These are phyloP conservation scores for Colletotrichum camelliae DNA, from an alignment of 2,329 filamentous ascomycete species.

Conservation along the genomic window DNA sequence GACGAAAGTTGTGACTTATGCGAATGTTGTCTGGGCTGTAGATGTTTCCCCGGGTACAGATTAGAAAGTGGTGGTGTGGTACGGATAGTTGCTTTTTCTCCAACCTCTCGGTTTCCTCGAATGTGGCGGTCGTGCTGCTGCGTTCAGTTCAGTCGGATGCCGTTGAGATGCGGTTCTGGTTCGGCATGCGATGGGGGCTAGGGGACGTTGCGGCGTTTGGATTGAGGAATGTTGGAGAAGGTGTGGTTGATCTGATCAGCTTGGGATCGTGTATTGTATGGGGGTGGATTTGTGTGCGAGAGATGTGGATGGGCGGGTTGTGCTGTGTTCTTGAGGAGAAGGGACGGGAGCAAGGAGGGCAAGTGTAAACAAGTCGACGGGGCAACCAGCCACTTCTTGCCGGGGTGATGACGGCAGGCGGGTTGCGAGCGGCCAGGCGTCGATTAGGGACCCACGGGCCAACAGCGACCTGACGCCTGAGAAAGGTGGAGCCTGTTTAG, in stretches of 20 bases:
- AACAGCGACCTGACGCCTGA: slow-evolving; percentile 6
- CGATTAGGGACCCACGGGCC: not conserved
- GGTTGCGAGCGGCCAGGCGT: slow-evolving; percentile 1
- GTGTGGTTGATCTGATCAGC: slow-evolving; percentile 3
- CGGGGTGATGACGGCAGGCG: slow-evolving; percentile 23
- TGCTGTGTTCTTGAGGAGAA: slow-evolving; percentile 23
- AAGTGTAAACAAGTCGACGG: slow-evolving; percentile 30
- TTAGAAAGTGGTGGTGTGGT: not conserved
- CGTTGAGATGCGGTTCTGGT: slow-evolving; percentile 4
- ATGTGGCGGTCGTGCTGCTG: not conserved
- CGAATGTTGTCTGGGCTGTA: slow-evolving; percentile 8
- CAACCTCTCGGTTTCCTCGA: not conserved
- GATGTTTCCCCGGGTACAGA: not conserved
- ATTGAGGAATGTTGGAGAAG: slow-evolving; percentile 18
- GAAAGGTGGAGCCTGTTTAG: not conserved
- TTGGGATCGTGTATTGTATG: slow-evolving; percentile 17
- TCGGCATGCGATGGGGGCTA: not conserved
- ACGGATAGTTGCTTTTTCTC: not conserved
- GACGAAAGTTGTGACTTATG: slow-evolving; percentile 14
- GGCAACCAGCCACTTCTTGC: slow-evolving; percentile 27
- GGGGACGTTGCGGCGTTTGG: slow-evolving; percentile 11
- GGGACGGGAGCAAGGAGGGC: slow-evolving; percentile 20
- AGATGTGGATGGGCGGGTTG: slow-evolving; percentile 23
- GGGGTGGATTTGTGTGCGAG: slow-evolving; percentile 19
- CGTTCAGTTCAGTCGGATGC: slow-evolving; percentile 7